Evolutionary conservation across 129 eudicot genomes (phyloP).

Genomic region (Apium graveolens): DNA sequence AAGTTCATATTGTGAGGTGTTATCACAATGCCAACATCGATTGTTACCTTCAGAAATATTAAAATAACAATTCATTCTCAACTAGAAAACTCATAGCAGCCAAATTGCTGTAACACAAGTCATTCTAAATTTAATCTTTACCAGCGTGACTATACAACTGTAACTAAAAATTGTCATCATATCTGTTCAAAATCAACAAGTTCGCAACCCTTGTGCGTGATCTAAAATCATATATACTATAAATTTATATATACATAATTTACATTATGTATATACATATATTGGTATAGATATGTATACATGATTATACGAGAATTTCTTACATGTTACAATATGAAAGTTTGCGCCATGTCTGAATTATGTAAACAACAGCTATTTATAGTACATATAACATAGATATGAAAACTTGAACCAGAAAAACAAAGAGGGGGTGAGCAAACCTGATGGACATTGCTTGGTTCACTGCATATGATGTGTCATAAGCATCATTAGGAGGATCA

Average conservation of each 20-base stretch:
- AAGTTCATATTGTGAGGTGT: background rate
- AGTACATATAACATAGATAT: background rate
- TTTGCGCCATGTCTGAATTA: background rate
- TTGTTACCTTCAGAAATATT: background rate
- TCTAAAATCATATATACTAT: background rate
- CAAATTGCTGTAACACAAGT: background rate
- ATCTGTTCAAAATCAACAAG: constrained; percentile 1
- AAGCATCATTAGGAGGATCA: constrained; percentile 68
- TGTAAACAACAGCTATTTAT: background rate
- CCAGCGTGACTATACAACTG: background rate
- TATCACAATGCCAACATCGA: background rate
- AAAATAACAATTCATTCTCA: background rate
- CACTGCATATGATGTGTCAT: constrained; percentile 58
- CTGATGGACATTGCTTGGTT: constrained; percentile 90
- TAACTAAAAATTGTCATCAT: background rate
- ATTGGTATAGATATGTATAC: background rate
- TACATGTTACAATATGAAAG: background rate
- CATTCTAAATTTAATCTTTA: background rate
- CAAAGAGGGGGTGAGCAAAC: constrained; percentile 26
- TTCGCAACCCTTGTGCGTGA: background rate
- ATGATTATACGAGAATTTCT: background rate
- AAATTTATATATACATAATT: background rate
- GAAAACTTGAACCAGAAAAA: background rate
- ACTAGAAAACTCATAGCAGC: background rate
- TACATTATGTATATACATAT: background rate